phyloP scores from a whole-genome alignment of 768 basidiomycete genomes.

The Suillus lakei region DNA sequence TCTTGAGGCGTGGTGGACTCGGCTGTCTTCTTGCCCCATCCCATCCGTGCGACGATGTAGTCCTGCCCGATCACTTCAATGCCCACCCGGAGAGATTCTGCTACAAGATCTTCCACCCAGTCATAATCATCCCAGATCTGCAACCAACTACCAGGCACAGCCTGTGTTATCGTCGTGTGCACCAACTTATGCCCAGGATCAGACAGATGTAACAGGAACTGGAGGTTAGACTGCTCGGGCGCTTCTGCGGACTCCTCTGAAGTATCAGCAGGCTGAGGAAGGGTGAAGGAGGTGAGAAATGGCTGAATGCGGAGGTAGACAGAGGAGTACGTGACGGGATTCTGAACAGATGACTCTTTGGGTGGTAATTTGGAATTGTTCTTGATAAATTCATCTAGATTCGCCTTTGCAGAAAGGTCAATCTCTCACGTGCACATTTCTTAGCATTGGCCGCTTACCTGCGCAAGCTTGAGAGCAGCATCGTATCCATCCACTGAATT shows the following conservation, averaged over 20 bases:
- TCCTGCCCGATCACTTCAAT: conserved; percentile 94
- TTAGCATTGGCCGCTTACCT: conserved; percentile 49
- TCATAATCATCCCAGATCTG: conserved; percentile 89
- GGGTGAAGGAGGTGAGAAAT: conserved; percentile 61
- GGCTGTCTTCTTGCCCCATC: conserved; percentile 58
- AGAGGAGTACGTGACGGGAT: conserved; percentile 83
- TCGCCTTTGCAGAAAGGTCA: conserved; percentile 55
- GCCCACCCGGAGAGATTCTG: conserved; percentile 81
- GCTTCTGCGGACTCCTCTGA: conserved; percentile 24
- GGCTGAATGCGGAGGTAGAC: conserved; percentile 96
- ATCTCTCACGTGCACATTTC: not conserved
- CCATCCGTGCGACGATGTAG: conserved; percentile 86
- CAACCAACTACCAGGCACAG: conserved; percentile 85
- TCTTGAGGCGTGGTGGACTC: conserved; percentile 7
- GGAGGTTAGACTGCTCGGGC: conserved; percentile 46
- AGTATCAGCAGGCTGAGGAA: conserved; percentile 38
- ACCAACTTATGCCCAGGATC: conserved; percentile 83
- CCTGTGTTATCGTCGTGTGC: conserved; percentile 82
- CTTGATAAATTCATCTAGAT: conserved; percentile 77
- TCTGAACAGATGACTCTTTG: conserved; percentile 40
- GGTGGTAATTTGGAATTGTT: conserved; percentile 48
- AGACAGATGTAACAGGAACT: conserved; percentile 65
- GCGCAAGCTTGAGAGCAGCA: conserved; percentile 82
- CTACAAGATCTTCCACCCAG: conserved; percentile 96
- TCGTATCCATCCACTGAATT: conserved; percentile 86